phyloP scores from a whole-genome alignment of 768 basidiomycete genomes.

The Rhodocollybia butyracea region DNA sequence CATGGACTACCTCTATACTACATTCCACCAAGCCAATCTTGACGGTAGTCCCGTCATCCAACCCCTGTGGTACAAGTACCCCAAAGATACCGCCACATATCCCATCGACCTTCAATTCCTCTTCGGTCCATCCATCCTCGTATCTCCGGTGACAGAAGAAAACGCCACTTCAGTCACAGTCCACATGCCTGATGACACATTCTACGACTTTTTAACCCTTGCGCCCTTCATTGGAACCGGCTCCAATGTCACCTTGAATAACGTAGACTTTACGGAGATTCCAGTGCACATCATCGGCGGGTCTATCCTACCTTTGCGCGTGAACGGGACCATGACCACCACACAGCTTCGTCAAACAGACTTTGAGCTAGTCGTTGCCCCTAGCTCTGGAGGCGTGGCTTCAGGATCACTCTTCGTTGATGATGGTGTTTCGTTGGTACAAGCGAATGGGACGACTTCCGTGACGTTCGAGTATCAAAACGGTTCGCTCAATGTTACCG shows the following conservation, averaged over 20 bases:
- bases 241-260: conserved; percentile 36
- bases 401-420: conserved; percentile 57
- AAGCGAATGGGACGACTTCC: conserved; percentile 22
- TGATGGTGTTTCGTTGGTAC: conserved; percentile 54
- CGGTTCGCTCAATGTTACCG: conserved; percentile 29
- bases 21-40: conserved; percentile 54
- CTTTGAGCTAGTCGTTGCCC: conserved; percentile 65
- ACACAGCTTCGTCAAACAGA: conserved; percentile 46
- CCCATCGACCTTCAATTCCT: conserved; percentile 67
- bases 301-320: conserved; percentile 54
- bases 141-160: conserved; percentile 65
- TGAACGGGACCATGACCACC: conserved; percentile 57
- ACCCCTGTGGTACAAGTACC: conserved; percentile 67
- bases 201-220: conserved; percentile 61
- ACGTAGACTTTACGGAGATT: conserved; percentile 54
- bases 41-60: conserved; percentile 66
- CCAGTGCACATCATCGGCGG: conserved; percentile 64
- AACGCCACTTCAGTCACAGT: conserved; percentile 53
- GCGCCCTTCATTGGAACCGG: conserved; percentile 47
- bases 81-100: conserved; percentile 56
- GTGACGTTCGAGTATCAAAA: conserved; percentile 30
- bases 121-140: conserved; percentile 63
- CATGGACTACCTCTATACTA: conserved; percentile 69
- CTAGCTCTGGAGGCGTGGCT: conserved; percentile 48
- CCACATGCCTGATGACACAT: conserved; percentile 62